Conservation (phyloP, 257 asterid genomes). For the Rubia yunnanensis region DNA sequence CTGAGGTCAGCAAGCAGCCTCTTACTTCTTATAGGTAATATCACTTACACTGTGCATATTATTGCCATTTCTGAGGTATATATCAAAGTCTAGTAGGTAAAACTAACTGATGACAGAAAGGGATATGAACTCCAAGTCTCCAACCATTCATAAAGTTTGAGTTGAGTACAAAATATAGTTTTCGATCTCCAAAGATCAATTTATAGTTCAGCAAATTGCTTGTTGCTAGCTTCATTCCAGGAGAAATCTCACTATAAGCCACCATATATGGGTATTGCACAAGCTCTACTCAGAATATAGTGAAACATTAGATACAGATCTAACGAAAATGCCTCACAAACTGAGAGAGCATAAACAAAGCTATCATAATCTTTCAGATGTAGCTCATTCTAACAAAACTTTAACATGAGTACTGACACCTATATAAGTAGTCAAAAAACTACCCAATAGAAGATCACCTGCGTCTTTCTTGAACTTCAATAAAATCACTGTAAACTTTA, state of each 20-base stretch:
- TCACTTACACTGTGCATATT: neutral
- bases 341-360: neutral
- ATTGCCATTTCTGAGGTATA: neutral
- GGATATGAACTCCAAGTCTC: neutral
- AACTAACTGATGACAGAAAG: neutral
- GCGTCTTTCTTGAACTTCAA: slow-evolving; percentile 82
- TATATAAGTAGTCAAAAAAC: neutral
- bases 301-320: neutral
- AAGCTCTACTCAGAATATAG: neutral
- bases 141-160: neutral
- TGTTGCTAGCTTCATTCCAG: neutral
- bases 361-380: neutral
- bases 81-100: neutral
- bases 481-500: slow-evolving; percentile 70
- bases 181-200: neutral
- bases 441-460: slow-evolving; percentile 32
- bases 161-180: neutral
- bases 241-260: neutral
- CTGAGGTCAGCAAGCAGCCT: neutral
- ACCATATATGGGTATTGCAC: neutral
- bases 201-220: neutral
- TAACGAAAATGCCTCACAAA: neutral
- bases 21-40: neutral
- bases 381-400: neutral
- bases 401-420: neutral